Conservation (phyloP, 2,329 filamentous ascomycete species). For the Aspergillus ochraceoroseus region DNA sequence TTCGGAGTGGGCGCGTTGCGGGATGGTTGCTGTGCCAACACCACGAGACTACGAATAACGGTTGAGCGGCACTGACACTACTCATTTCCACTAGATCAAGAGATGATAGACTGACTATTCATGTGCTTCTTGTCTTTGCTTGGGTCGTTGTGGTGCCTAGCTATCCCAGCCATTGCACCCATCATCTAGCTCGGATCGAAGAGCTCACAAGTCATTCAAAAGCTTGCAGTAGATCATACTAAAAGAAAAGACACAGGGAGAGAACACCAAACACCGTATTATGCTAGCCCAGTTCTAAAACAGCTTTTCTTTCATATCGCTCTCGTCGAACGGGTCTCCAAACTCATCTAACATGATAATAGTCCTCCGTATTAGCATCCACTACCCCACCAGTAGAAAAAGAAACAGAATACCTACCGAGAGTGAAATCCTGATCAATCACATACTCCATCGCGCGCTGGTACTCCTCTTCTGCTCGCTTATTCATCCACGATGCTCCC, state of each 20-base stretch:
- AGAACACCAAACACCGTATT: conserved; percentile 13
- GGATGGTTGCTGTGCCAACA: conserved; percentile 13
- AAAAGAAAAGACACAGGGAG: conserved; percentile 2
- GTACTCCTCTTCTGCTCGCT: conserved; percentile 55
- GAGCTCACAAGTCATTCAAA: conserved; percentile 30
- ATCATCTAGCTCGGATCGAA: too few species aligned
- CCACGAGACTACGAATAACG: not conserved
- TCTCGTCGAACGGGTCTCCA: conserved; percentile 45
- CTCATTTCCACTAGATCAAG: not conserved
- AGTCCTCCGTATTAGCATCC: not conserved
- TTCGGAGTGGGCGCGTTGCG: not conserved
- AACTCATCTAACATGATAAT: conserved; percentile 37
- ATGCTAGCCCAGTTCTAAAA: conserved; percentile 10
- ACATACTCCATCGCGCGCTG: conserved; percentile 48
- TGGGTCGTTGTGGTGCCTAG: too few species aligned
- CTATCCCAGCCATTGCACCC: too few species aligned
- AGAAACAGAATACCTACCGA: conserved; percentile 36
- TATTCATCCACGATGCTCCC: conserved; percentile 52
- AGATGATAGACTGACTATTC: too few species aligned
- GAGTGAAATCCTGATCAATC: conserved; percentile 50
- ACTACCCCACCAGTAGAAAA: not conserved
- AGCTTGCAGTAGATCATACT: too few species aligned
- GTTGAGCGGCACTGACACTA: not conserved
- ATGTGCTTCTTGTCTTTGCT: too few species aligned
- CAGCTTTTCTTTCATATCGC: conserved; percentile 33